Percentiles rank a stretch among this genome's conserved stretches.
Conservation (phyloP, 2,329 filamentous ascomycete species). For the Colletotrichum sp. region DNA sequence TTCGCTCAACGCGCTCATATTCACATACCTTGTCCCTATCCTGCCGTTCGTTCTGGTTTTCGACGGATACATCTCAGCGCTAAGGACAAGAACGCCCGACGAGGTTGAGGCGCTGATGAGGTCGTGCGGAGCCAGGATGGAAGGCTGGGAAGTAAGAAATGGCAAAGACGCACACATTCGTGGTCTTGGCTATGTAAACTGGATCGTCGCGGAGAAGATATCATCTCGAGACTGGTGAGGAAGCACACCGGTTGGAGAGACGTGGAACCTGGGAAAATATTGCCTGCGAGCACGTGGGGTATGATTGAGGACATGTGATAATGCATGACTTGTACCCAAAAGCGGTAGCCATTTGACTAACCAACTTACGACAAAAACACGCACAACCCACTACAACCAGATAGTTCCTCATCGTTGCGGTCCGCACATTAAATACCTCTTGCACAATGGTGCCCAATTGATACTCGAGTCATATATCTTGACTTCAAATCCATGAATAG, state of each 20-base stretch:
- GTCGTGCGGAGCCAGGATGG: slow-evolving; percentile 50
- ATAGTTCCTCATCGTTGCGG: too few species aligned
- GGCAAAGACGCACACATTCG: slow-evolving; percentile 53
- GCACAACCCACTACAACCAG: not conserved
- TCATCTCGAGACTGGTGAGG: not conserved
- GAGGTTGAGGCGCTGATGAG: slow-evolving; percentile 68
- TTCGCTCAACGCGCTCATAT: slow-evolving; percentile 62
- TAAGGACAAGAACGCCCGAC: slow-evolving; percentile 69
- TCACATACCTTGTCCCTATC: slow-evolving; percentile 70
- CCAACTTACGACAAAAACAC: not conserved
- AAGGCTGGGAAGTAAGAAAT: slow-evolving; percentile 54
- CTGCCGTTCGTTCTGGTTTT: slow-evolving; percentile 71
- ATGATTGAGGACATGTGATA: not conserved
- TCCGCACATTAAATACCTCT: too few species aligned
- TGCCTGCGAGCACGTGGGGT: not conserved
- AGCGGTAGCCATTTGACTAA: not conserved
- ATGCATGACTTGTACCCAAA: not conserved
- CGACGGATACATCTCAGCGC: slow-evolving; percentile 71
- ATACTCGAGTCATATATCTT: too few species aligned
- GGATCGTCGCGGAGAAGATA: slow-evolving; percentile 44
- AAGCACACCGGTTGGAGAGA: not conserved
- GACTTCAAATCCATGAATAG: too few species aligned
- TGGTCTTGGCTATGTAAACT: slow-evolving; percentile 56
- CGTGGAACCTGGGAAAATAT: not conserved
- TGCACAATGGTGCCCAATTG: too few species aligned